Evolutionary conservation across 2,329 filamentous ascomycete species (phyloP), one percentile per base, ranked within the genome.

Genomic region (Colletotrichum plurivorum): DNA sequence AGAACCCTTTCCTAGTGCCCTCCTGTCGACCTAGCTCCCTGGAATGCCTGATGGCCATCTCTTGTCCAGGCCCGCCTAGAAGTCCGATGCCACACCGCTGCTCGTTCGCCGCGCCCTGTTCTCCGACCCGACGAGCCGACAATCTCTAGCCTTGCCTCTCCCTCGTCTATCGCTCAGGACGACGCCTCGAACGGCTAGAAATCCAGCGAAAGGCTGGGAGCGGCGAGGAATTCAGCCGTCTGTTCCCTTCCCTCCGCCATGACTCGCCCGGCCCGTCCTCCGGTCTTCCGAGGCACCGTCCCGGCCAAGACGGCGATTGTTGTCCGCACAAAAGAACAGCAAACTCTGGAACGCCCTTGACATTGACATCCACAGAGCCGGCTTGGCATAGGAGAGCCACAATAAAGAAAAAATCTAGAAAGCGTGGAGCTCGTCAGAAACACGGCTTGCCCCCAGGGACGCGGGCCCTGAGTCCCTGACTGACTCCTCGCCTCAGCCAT

Each of bases 221-320:
- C 20, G 16, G 6, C 49, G 25, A 36, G 15, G 10, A 58, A 48
- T 52, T 18, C 41, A 25, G 25, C 22, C 25, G 43, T 18, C 65
- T 49, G 2, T 61, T n/a, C 10, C 27, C 6, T 61, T n/a, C 10
- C 20, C 46, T 52, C 18, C 54, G 46, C 46, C 57, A 65, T 61
- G 62, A 69, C 66, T 66, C 55, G 66, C 43, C 66, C 55, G 62
- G 62, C 25, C 55, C 66, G 62, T 46, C 39, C 49, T 54, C 66
- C 66, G 51, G 36, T 27, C 20, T 66, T 36, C 62, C 62, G 61
- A 60, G 16, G 55, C 55, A 20, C 52, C n/a, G 45, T 55, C 66
- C 62, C 53, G 52, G 39, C 43, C 52, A 25, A 43, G 43, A 55
- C 36, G 39, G 41, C 41, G 59, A 49, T 52, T 43, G 54, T 16